phyloP scores from a whole-genome alignment of 257 asterid genomes.

The Fraxinus cuspidata region DNA sequence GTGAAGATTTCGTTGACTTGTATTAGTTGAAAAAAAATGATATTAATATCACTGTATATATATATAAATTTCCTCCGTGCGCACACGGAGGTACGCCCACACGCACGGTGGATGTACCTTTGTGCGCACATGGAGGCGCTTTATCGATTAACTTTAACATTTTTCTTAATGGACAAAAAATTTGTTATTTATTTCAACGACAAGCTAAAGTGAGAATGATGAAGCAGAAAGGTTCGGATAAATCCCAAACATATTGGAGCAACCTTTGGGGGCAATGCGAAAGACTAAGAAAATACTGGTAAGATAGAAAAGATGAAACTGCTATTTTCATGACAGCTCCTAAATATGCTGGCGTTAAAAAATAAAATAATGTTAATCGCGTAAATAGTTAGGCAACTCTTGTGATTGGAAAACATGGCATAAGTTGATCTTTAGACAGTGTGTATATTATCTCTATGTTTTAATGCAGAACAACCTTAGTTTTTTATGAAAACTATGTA shows the following conservation, averaged over 20 bases:
- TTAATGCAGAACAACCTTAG: too few relatives aligned
- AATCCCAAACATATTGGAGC: conserved; percentile 65
- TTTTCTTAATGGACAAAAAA: neutral
- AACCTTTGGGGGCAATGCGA: conserved; percentile 80
- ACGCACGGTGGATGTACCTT: too few relatives aligned
- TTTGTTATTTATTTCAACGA: conserved; percentile 44
- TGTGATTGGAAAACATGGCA: neutral
- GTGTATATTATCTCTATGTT: too few relatives aligned
- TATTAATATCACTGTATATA: too few relatives aligned
- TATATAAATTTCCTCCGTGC: too few relatives aligned
- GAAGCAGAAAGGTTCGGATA: conserved; percentile 70
- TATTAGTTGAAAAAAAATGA: too few relatives aligned
- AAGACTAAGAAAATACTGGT: conserved; percentile 54
- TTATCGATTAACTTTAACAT: neutral
- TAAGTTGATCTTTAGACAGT: neutral
- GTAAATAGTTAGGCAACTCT: too few relatives aligned
- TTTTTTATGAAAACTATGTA: too few relatives aligned
- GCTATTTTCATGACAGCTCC: neutral
- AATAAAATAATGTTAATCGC: too few relatives aligned
- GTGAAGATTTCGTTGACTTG: too few relatives aligned
- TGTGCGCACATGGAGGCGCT: too few relatives aligned
- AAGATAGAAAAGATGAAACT: neutral
- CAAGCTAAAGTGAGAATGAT: conserved; percentile 74
- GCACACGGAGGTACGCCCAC: too few relatives aligned
- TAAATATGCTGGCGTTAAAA: neutral